Conservation (phyloP, 441 rosid genomes). For the Eruca vesicaria region DNA sequence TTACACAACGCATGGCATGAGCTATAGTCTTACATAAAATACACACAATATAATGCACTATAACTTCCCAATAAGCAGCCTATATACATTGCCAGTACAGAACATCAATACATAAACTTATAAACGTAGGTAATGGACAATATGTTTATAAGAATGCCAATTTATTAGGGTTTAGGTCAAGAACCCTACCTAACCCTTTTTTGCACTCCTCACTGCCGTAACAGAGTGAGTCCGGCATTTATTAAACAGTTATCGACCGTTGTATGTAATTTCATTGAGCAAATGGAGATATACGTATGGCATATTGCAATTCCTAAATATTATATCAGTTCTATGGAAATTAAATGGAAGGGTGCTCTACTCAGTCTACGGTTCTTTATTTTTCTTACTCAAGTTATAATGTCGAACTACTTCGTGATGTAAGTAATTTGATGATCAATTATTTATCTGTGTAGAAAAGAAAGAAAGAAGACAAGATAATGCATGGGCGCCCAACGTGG, state of each 20-base stretch:
- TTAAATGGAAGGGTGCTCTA: neutral
- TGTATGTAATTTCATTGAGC: neutral
- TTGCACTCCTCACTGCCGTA: neutral
- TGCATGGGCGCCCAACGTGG: constrained; percentile 38
- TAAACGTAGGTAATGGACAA: neutral
- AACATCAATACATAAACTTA: no score
- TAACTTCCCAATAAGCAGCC: no score
- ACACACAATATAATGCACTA: no score
- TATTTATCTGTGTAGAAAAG: neutral
- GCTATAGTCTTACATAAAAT: no score
- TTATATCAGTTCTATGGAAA: neutral
- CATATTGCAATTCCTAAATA: neutral
- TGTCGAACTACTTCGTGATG: neutral
- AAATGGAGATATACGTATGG: neutral
- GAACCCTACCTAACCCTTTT: neutral
- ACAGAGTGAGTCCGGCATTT: neutral
- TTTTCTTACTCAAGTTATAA: neutral
- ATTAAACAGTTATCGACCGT: neutral
- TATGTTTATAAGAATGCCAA: neutral
- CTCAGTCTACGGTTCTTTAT: neutral
- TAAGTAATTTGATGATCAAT: neutral
- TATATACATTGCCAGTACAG: no score
- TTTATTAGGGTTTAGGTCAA: neutral
- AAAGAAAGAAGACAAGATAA: constrained; percentile 19
- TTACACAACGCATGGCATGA: no score